Percentiles rank a stretch among this genome's conserved stretches.
Conservation (phyloP, 2,329 filamentous ascomycete species). For the Rhynchosporium graminicola region DNA sequence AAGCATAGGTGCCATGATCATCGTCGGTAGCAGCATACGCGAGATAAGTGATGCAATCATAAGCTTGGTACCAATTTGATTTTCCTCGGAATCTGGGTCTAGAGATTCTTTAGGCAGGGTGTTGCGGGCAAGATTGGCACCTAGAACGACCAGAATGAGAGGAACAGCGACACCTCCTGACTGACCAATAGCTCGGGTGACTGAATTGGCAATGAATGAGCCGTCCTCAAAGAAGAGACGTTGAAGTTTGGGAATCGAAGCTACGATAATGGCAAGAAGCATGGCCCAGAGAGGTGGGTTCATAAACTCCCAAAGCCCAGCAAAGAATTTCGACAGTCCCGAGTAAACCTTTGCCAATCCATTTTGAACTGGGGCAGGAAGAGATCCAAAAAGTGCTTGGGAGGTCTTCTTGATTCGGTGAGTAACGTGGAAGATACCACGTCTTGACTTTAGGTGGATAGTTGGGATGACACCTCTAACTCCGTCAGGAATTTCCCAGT, state of each 20-base stretch:
- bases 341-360: slow-evolving; percentile 46
- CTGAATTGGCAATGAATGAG: slow-evolving; percentile 88
- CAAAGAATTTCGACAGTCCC: slow-evolving; percentile 53
- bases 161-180: slow-evolving; percentile 91
- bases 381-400: slow-evolving; percentile 45
- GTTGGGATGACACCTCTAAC: slow-evolving; percentile 47
- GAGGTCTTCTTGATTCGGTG: slow-evolving; percentile 25
- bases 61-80: slow-evolving; percentile 68
- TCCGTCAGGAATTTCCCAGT: slow-evolving; percentile 43
- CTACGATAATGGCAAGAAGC: slow-evolving; percentile 86
- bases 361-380: slow-evolving; percentile 56
- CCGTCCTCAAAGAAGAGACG: slow-evolving; percentile 83
- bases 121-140: slow-evolving; percentile 90
- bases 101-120: slow-evolving; percentile 69
- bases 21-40: slow-evolving; percentile 87
- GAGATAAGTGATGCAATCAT: slow-evolving; percentile 83
- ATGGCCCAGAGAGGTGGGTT: slow-evolving; percentile 98
- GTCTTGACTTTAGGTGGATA: slow-evolving; percentile 41
- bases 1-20: slow-evolving; percentile 89
- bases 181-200: slow-evolving; percentile 82
- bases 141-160: slow-evolving; percentile 90
- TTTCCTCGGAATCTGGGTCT: slow-evolving; percentile 69
- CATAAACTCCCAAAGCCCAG: slow-evolving; percentile 89
- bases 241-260: slow-evolving; percentile 82
- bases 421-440: slow-evolving; percentile 21